Percentiles rank a stretch among this genome's conserved stretches.
Evolutionary conservation across 352 stramenopile genomes (phyloP).

Genomic region (Aphanomyces astaci): DNA sequence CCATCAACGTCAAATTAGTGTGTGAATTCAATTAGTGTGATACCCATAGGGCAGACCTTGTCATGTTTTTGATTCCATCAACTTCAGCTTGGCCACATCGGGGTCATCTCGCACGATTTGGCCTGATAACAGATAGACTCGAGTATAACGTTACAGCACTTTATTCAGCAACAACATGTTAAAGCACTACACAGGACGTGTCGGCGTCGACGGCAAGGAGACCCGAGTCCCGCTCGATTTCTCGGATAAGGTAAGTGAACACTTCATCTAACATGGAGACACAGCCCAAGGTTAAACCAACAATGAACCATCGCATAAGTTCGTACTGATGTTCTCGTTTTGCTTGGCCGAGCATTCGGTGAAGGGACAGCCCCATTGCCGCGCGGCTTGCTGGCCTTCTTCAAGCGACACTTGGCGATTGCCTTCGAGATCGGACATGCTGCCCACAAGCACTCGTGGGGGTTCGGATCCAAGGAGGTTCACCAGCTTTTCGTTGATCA

Average conservation of each 20-base stretch:
- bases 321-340: conserved; percentile 87
- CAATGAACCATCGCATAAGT: too few relatives aligned
- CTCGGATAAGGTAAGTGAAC: conserved; percentile 86
- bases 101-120: too few relatives aligned
- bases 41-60: too few relatives aligned
- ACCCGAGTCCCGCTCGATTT: conserved; percentile 83
- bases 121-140: too few relatives aligned
- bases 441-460: conserved; percentile 90
- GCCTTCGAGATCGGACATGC: conserved; percentile 91
- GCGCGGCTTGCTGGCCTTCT: conserved; percentile 83
- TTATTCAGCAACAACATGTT: conserved; percentile 19
- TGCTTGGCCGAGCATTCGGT: conserved; percentile 92
- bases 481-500: conserved; percentile 92
- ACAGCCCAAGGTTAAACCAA: neutral
- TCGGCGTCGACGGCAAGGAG: conserved; percentile 77
- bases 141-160: too few relatives aligned
- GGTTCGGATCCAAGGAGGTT: conserved; percentile 91
- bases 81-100: too few relatives aligned
- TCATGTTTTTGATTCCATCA: too few relatives aligned
- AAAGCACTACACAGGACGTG: conserved; percentile 69
- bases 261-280: conserved; percentile 54
- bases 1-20: too few relatives aligned
- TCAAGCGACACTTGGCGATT: conserved; percentile 79
- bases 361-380: conserved; percentile 89
- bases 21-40: too few relatives aligned